A percentile compares a stretch with the other conserved stretches of the same genome.
Conservation (phyloP, 2,329 filamentous ascomycete species). For the Cladophialophora psammophila region DNA sequence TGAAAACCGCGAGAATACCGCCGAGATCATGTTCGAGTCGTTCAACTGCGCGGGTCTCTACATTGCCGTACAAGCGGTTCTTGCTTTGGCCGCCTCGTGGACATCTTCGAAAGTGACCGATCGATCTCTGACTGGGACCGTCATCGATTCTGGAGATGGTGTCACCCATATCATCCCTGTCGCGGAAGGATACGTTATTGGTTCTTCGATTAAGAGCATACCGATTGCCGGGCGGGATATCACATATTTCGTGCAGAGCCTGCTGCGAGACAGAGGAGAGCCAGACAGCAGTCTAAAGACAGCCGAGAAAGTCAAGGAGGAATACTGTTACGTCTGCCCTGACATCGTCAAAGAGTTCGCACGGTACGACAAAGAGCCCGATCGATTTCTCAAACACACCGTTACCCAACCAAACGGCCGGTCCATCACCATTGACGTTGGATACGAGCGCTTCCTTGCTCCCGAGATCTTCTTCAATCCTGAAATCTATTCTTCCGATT, state of each 20-base stretch:
- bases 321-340: conserved; percentile 97
- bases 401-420: conserved; percentile 86
- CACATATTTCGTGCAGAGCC: conserved; percentile 96
- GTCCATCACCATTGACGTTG: conserved; percentile 85
- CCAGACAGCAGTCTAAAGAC: conserved; percentile 97
- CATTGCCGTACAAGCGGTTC: conserved; percentile 96
- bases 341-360: conserved; percentile 99
- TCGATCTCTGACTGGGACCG: conserved; percentile 92
- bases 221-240: conserved; percentile 98
- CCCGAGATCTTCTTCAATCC: conserved; percentile 99
- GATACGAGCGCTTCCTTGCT: conserved; percentile 96
- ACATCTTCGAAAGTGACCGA: conserved; percentile 98
- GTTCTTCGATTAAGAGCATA: conserved; percentile 98
- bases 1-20: conserved; percentile 98
- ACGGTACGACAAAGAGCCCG: conserved; percentile 90
- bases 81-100: conserved; percentile 96
- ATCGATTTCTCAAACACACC: conserved; percentile 87
- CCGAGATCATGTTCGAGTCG: conserved; percentile 99
- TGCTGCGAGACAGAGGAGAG: conserved; percentile 94
- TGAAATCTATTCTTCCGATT: conserved; percentile 98
- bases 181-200: conserved; percentile 98
- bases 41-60: conserved; percentile 99
- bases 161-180: conserved; percentile 99
- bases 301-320: conserved; percentile 97
- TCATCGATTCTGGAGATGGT: conserved; percentile 98